Evolutionary conservation across 208 protist genomes (phyloP).

Genomic region (Borovskyia barvae): DNA sequence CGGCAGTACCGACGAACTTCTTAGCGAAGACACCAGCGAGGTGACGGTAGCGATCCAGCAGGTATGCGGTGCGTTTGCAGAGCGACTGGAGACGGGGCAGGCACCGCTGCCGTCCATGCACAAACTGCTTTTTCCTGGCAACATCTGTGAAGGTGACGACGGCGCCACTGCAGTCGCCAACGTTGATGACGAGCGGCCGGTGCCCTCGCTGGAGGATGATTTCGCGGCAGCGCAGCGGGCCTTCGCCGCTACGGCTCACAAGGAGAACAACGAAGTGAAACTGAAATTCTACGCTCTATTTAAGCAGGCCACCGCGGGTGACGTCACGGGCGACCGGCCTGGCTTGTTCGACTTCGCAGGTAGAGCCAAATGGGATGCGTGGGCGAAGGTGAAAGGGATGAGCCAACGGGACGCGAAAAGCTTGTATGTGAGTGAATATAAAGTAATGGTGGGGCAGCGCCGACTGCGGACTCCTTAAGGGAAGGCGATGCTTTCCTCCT

Average conservation of each 20-base stretch:
- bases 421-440: slow-evolving; percentile 73
- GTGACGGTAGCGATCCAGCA: slow-evolving; percentile 22
- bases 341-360: slow-evolving; percentile 83
- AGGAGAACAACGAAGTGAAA: slow-evolving; percentile 62
- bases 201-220: slow-evolving; percentile 32
- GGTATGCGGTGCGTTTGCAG: slow-evolving; percentile 34
- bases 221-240: slow-evolving; percentile 56
- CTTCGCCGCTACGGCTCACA: slow-evolving; percentile 47
- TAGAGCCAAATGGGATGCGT: slow-evolving; percentile 92
- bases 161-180: slow-evolving; percentile 8
- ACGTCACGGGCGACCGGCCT: slow-evolving; percentile 67
- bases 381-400: slow-evolving; percentile 84
- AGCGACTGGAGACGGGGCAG: slow-evolving; percentile 49
- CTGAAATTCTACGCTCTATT: slow-evolving; percentile 87
- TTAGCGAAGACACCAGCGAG: slow-evolving; percentile 28
- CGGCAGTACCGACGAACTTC: slow-evolving; percentile 14
- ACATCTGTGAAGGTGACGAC: slow-evolving; percentile 1
- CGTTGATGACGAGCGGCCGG: slow-evolving; percentile 13
- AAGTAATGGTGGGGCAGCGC: slow-evolving; percentile 37
- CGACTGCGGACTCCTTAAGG: slow-evolving; percentile 15
- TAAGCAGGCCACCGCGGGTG: slow-evolving; percentile 86
- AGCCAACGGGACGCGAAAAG: slow-evolving; percentile 77
- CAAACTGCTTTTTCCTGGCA: slow-evolving; percentile 32
- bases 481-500: background rate
- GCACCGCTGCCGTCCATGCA: slow-evolving; percentile 47